Evolutionary conservation across 306 rosid species (phyloP).

Genomic region (Carpinus viminea): DNA sequence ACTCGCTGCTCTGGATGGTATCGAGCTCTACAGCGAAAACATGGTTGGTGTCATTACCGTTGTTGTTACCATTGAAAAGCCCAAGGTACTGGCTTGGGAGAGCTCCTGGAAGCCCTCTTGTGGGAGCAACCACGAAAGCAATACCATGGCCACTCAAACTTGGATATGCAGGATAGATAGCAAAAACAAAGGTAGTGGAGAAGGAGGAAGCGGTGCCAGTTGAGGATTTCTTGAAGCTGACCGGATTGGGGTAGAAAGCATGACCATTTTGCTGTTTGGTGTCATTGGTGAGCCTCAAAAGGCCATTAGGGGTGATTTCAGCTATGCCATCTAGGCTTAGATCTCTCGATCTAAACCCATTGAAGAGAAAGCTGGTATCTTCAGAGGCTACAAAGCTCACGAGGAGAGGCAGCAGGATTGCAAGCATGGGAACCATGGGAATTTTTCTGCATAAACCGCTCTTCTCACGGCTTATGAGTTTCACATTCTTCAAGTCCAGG

Average conservation of each 20-base stretch:
- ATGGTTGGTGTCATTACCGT: constrained; percentile 42
- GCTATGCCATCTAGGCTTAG: too few species aligned
- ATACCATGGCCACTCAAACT: constrained; percentile 61
- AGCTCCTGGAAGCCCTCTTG: constrained; percentile 42
- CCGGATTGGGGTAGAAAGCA: too few species aligned
- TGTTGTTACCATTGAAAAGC: constrained; percentile 44
- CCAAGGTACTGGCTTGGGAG: constrained; percentile 54
- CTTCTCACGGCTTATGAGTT: neutral
- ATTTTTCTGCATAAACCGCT: neutral
- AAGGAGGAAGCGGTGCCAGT: too few species aligned
- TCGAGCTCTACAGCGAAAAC: constrained; percentile 65
- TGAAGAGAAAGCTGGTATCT: constrained; percentile 37
- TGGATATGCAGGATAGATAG: constrained; percentile 38
- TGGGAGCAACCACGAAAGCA: constrained; percentile 54
- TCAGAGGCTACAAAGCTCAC: constrained; percentile 28
- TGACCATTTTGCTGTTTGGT: too few species aligned
- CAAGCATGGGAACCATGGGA: constrained; percentile 38
- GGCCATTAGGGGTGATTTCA: too few species aligned
- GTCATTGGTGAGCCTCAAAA: too few species aligned
- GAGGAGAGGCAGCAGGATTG: constrained; percentile 16
- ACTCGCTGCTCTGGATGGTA: constrained; percentile 45
- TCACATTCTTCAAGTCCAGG: neutral
- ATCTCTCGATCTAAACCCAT: too few species aligned
- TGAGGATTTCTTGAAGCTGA: too few species aligned
- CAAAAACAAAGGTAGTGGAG: constrained; percentile 24